phyloP scores from a whole-genome alignment of 495 filamentous ascomycete genomes.

The Penicillium subrubescens region DNA sequence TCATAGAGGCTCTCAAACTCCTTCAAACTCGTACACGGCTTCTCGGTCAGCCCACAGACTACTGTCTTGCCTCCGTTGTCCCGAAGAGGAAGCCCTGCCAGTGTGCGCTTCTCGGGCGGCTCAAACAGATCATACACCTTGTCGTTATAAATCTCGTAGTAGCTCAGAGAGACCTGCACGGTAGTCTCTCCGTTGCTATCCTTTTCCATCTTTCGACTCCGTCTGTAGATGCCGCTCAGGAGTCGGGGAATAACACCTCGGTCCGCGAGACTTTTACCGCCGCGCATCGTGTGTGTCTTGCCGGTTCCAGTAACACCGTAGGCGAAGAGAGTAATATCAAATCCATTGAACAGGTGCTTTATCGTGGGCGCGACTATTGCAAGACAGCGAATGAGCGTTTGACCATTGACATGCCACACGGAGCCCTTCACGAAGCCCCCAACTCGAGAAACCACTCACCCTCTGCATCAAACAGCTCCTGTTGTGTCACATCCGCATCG shows the following conservation, averaged over 20 bases:
- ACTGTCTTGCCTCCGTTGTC: constrained; percentile 88
- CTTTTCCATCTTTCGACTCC: constrained; percentile 83
- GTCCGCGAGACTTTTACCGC: constrained; percentile 84
- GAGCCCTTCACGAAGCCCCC: background rate
- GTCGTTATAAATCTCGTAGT: constrained; percentile 99
- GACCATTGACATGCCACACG: background rate
- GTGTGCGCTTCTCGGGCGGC: constrained; percentile 83
- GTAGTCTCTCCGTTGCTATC: constrained; percentile 73
- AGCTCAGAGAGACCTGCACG: constrained; percentile 81
- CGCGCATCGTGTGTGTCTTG: constrained; percentile 98
- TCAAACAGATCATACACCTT: constrained; percentile 94
- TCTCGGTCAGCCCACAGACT: constrained; percentile 88
- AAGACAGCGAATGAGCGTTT: constrained; percentile 40
- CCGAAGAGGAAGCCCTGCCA: constrained; percentile 82
- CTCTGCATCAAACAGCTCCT: constrained; percentile 85
- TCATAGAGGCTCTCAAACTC: constrained; percentile 94
- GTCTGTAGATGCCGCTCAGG: constrained; percentile 82
- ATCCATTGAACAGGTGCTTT: constrained; percentile 90
- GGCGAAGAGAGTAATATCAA: constrained; percentile 92
- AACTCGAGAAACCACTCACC: constrained; percentile 50
- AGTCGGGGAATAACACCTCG: constrained; percentile 89
- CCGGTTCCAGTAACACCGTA: constrained; percentile 96
- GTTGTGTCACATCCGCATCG: constrained; percentile 74
- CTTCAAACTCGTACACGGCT: constrained; percentile 79
- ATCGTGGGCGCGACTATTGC: constrained; percentile 70